Evolutionary conservation across 73 alveolate species (phyloP).

Genomic region (Paramecium pentaurelia): DNA sequence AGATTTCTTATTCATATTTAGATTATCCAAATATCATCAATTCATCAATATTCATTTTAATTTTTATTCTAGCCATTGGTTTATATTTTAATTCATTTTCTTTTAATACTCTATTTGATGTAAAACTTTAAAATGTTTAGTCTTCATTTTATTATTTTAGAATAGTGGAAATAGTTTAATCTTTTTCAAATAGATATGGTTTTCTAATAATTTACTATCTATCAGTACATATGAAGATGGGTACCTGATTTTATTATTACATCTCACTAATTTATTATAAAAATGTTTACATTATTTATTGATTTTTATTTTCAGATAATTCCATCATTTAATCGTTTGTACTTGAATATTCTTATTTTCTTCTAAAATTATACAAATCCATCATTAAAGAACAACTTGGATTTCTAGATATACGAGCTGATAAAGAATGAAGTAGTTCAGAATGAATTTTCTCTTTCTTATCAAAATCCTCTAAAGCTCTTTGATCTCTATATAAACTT

Average conservation of each 20-base stretch:
- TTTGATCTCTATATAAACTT: neutral
- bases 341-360: neutral
- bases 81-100: neutral
- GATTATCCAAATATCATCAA: neutral
- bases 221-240: neutral
- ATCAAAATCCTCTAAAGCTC: neutral
- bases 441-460: neutral
- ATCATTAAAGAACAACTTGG: neutral
- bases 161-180: neutral
- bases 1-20: neutral
- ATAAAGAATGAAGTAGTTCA: neutral
- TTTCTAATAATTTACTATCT: slow-evolving; percentile 6
- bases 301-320: neutral
- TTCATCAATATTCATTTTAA: neutral
- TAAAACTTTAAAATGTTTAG: neutral
- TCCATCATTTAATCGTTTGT: neutral
- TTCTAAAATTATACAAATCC: neutral
- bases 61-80: neutral
- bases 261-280: neutral
- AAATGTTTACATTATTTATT: neutral
- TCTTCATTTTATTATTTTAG: neutral
- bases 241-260: neutral
- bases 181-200: neutral
- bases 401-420: neutral
- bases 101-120: neutral